Evolutionary conservation across 805 yeast genomes (phyloP).

Genomic region (Pichia manshurica): DNA sequence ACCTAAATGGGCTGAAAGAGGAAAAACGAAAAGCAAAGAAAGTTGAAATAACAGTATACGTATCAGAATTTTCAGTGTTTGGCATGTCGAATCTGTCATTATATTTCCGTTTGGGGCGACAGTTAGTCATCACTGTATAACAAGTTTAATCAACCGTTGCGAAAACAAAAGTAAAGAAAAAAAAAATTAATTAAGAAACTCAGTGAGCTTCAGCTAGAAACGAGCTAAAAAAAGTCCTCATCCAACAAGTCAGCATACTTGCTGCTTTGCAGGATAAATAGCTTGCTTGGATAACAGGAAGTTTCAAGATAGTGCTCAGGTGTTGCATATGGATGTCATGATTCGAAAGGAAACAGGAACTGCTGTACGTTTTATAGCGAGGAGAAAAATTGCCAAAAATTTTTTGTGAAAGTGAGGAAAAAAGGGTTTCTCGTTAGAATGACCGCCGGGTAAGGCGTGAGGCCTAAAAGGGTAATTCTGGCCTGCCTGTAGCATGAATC

Average conservation of each 20-base stretch:
- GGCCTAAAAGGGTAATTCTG: too few species aligned
- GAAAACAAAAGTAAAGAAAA: too few species aligned
- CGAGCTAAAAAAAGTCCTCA: too few species aligned
- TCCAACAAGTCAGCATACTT: too few species aligned
- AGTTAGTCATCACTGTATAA: constrained; percentile 50
- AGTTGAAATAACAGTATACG: neutral
- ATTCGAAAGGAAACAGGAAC: neutral
- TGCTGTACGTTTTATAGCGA: neutral
- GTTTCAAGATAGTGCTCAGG: too few species aligned
- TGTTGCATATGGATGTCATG: too few species aligned
- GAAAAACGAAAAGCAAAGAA: neutral
- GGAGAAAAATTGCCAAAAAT: neutral
- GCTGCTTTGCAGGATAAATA: too few species aligned
- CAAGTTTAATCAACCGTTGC: neutral
- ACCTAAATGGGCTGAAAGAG: neutral
- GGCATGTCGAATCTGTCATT: constrained; percentile 61
- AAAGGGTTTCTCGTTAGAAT: neutral
- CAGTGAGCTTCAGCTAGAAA: neutral
- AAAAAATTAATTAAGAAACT: neutral
- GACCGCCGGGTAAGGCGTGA: neutral
- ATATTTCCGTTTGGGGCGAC: constrained; percentile 71
- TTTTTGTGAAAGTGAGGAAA: neutral
- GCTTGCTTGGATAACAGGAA: too few species aligned
- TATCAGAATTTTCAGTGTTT: constrained; percentile 63
- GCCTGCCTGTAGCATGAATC: too few species aligned